Percentiles rank a stretch among this genome's conserved stretches.
phyloP scores from a whole-genome alignment of 2,329 filamentous ascomycete species.

The Nannizziopsis barbatae region DNA sequence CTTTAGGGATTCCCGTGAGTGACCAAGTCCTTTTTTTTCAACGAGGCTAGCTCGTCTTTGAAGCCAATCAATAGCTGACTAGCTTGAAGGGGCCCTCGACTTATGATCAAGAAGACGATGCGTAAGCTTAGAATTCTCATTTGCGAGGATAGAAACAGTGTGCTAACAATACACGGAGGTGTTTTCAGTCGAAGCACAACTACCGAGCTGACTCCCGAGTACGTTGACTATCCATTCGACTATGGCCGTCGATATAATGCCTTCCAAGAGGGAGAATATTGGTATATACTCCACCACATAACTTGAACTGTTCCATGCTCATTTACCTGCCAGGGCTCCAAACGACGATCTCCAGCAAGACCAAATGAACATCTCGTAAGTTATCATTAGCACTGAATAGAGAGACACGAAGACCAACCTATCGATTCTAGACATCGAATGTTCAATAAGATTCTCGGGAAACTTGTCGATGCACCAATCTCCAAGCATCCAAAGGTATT shows the following conservation, averaged over 20 bases:
- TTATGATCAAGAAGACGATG: constrained; percentile 9
- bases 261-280: constrained; percentile 17
- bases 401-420: neutral
- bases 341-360: constrained; percentile 19
- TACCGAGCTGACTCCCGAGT: constrained; percentile 17
- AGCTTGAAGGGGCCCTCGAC: neutral
- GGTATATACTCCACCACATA: neutral
- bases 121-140: neutral
- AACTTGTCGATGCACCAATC: constrained; percentile 38
- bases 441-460: constrained; percentile 40
- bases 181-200: constrained; percentile 11
- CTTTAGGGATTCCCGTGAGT: constrained; percentile 2
- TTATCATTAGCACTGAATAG: neutral
- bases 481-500: constrained; percentile 7
- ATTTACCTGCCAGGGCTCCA: constrained; percentile 8
- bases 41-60: neutral
- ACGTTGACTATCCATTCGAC: constrained; percentile 18
- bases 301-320: neutral
- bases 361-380: constrained; percentile 17
- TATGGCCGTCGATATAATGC: constrained; percentile 22
- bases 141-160: neutral
- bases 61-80: constrained; percentile 1
- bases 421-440: constrained; percentile 22
- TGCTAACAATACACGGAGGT: neutral
- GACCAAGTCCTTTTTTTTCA: neutral